phyloP scores from a whole-genome alignment of 2,329 filamentous ascomycete genomes.

The Cordyceps javanica region DNA sequence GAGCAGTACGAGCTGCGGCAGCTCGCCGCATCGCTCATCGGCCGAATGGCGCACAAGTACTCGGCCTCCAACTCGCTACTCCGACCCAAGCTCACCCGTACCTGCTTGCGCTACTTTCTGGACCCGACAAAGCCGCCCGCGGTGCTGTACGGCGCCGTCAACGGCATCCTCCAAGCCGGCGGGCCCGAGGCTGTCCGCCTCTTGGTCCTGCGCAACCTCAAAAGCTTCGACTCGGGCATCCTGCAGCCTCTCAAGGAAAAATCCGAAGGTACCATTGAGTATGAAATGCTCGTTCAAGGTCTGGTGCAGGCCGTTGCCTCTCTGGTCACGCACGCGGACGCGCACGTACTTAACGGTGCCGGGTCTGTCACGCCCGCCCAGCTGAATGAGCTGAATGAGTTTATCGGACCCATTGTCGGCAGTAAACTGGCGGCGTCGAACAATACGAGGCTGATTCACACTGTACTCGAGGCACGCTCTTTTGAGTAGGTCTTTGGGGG shows the following conservation, averaged over 20 bases:
- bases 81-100: constrained; percentile 83
- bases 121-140: constrained; percentile 77
- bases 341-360: constrained; percentile 35
- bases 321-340: constrained; percentile 30
- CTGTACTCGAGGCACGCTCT: constrained; percentile 49
- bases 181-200: constrained; percentile 55
- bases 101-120: constrained; percentile 86
- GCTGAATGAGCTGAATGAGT: constrained; percentile 42
- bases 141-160: constrained; percentile 83
- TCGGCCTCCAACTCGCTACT: constrained; percentile 73
- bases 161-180: constrained; percentile 72
- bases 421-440: constrained; percentile 39
- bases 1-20: constrained; percentile 78
- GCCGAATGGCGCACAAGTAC: constrained; percentile 74
- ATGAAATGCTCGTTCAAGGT: constrained; percentile 50
- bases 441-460: constrained; percentile 42
- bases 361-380: constrained; percentile 29
- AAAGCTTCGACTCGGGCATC: constrained; percentile 46
- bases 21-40: constrained; percentile 75
- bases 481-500: constrained; percentile 43
- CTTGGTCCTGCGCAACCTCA: constrained; percentile 50
- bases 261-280: constrained; percentile 43
- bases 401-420: constrained; percentile 50
- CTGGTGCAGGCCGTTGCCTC: constrained; percentile 47
- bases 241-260: constrained; percentile 48